Percentiles rank a stretch among this genome's conserved stretches.
Evolutionary conservation across 495 filamentous ascomycete genomes (phyloP).

Genomic region (Cercophora samala): DNA sequence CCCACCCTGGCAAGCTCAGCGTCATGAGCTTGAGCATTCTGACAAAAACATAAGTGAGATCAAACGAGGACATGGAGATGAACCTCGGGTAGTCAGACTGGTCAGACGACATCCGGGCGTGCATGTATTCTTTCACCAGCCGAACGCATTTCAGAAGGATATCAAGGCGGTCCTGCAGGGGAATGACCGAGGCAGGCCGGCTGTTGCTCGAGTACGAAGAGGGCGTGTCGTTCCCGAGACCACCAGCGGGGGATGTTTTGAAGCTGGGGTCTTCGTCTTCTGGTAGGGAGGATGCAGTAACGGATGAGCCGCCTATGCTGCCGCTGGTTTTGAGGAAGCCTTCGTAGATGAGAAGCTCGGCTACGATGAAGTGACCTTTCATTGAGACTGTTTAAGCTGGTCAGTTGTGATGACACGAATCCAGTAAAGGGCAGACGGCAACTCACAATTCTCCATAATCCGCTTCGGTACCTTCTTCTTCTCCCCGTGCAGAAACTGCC

Average conservation of each 20-base stretch:
- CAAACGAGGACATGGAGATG: conserved; percentile 27
- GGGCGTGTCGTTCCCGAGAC: neutral
- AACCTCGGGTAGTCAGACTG: conserved; percentile 25
- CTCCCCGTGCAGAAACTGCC: conserved; percentile 24
- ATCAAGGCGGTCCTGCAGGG: conserved; percentile 14
- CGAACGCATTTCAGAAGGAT: conserved; percentile 26
- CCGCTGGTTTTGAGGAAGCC: neutral
- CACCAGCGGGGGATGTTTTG: neutral
- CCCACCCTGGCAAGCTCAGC: conserved; percentile 26
- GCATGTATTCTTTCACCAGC: conserved; percentile 22
- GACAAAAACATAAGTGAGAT: conserved; percentile 30
- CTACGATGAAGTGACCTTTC: conserved; percentile 26
- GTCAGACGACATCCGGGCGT: conserved; percentile 17
- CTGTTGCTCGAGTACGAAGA: neutral
- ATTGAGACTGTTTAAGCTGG: conserved; percentile 21
- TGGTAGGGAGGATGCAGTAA: neutral
- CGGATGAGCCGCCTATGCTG: conserved; percentile 17
- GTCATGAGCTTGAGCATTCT: conserved; percentile 30
- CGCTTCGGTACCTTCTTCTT: conserved; percentile 19
- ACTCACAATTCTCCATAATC: conserved; percentile 22
- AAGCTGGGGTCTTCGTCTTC: neutral
- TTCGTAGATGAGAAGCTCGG: conserved; percentile 33
- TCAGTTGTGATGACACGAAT: neutral
- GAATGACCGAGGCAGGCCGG: neutral
- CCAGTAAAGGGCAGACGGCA: neutral